Evolutionary conservation across 1,139 yeast genomes (phyloP).

Genomic region (Candida albicans): DNA sequence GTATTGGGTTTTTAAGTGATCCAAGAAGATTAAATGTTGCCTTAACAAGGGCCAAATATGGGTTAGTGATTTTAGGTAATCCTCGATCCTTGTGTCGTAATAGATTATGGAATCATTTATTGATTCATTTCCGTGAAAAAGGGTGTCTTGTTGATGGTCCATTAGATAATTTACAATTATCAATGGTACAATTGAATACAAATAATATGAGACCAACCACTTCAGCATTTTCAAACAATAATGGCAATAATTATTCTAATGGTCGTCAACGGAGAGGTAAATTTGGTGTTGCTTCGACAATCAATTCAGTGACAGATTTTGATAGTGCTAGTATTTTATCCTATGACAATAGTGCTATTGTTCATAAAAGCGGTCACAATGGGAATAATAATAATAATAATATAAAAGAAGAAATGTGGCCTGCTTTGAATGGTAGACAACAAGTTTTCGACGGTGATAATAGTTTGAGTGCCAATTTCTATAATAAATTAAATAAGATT

Average conservation of each 20-base stretch:
- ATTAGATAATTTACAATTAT: slow-evolving; percentile 72
- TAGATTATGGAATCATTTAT: slow-evolving; percentile 74
- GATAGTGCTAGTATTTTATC: slow-evolving; percentile 54
- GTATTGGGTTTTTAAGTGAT: slow-evolving; percentile 85
- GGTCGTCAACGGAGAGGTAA: slow-evolving; percentile 5
- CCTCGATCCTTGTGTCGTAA: slow-evolving; percentile 76
- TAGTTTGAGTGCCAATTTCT: slow-evolving; percentile 43
- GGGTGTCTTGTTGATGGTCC: slow-evolving; percentile 95
- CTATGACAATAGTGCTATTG: slow-evolving; percentile 29
- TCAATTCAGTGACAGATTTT: slow-evolving; percentile 22
- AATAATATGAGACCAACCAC: slow-evolving; percentile 3
- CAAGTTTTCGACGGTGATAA: slow-evolving; percentile 10
- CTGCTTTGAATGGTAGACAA: slow-evolving; percentile 22
- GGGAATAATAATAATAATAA: neutral
- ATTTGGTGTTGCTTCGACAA: slow-evolving; percentile 14
- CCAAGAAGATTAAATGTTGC: slow-evolving; percentile 93
- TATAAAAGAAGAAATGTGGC: slow-evolving; percentile 31
- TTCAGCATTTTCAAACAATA: slow-evolving; percentile 1
- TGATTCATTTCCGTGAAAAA: slow-evolving; percentile 76
- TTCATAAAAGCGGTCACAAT: neutral
- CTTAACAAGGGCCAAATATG: slow-evolving; percentile 86
- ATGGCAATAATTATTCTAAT: slow-evolving; percentile 4
- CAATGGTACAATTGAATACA: slow-evolving; percentile 57
- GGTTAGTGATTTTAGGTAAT: slow-evolving; percentile 79
- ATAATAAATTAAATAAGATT: slow-evolving; percentile 36